Evolutionary conservation across 768 basidiomycete genomes (phyloP), one percentile per base, ranked within the genome.

Genomic region (Collybia sordida): DNA sequence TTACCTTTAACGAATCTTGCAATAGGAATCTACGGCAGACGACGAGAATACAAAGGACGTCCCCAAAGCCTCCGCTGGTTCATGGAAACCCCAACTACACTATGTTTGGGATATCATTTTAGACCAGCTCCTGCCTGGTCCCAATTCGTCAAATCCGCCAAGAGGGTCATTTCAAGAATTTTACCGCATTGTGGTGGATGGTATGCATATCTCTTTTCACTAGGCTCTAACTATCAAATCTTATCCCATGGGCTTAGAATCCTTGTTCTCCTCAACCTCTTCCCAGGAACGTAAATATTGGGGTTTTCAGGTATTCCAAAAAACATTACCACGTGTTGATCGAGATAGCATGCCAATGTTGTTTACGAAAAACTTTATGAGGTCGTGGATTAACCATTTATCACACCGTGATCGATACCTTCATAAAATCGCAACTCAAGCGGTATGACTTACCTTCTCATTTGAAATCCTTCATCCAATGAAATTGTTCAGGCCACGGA

Each of bases 371-470:
- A 94, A 97, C 65, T 90, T 97, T 61, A 94, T 98, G 89, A 86
- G 93, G 31, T 87, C 88, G 31, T 96, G 95, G 92, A 95, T 96
- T 52, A 96, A 96, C 63, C 94, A 98, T 66, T 77, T 99, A 18
- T 89, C 92, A 0, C 86, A 90, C 47, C 78, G 78, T 39, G 95
- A 98, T 66, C 81, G 93, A 44, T 88, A 93, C 63, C 70, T 98
- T 40, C 90, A 96, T 72, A 94, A 92, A 67, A 86, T 88, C 15
- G 92, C 96, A 2, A 80, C 79, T 50, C 84, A 90, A 65, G 85
- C 92, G 63, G 96, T 90, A 58, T 38, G 86, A 66, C 40, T 28
- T 42, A 11, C 27, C 36, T 42, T 15, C 15, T 9, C 38, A 35
- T 11, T 11, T 14, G 11, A 31, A 12, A 31, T 11, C 11, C 27